Conservation (phyloP, 202 grass and related monocot genomes). For the Panicum hallii region DNA sequence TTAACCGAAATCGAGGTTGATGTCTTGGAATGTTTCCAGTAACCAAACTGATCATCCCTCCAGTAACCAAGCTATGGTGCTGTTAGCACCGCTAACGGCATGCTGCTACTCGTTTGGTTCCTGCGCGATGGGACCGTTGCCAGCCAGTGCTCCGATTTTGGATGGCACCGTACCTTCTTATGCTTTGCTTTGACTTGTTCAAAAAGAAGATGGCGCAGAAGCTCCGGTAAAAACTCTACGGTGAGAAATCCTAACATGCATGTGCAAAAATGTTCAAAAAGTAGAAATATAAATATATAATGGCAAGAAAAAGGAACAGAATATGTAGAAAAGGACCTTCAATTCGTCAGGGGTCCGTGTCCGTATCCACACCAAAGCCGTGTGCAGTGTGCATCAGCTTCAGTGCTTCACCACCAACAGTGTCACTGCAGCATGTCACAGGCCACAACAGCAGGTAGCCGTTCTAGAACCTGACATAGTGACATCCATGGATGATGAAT, state of each 20-base stretch:
- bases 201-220: too few relatives aligned
- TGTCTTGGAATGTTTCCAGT: slow-evolving; percentile 1
- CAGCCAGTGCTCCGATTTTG: not conserved
- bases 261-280: too few relatives aligned
- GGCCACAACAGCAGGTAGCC: not conserved
- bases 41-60: not conserved
- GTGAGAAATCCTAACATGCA: too few relatives aligned
- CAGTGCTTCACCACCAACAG: not conserved
- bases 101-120: too few relatives aligned
- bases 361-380: too few relatives aligned
- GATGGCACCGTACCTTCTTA: too few relatives aligned
- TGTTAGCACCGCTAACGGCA: not conserved
- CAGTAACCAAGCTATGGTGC: not conserved
- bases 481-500: not conserved
- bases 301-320: too few relatives aligned
- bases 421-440: not conserved
- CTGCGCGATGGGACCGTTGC: slow-evolving; percentile 13
- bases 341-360: too few relatives aligned
- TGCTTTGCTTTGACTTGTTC: too few relatives aligned
- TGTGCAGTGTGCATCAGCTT: not conserved
- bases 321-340: too few relatives aligned
- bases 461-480: not conserved
- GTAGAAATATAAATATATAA: too few relatives aligned
- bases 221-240: too few relatives aligned
- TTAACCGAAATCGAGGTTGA: slow-evolving; percentile 16